phyloP scores from a whole-genome alignment of 2,329 filamentous ascomycete species.

The Diaporthe ilicicola region DNA sequence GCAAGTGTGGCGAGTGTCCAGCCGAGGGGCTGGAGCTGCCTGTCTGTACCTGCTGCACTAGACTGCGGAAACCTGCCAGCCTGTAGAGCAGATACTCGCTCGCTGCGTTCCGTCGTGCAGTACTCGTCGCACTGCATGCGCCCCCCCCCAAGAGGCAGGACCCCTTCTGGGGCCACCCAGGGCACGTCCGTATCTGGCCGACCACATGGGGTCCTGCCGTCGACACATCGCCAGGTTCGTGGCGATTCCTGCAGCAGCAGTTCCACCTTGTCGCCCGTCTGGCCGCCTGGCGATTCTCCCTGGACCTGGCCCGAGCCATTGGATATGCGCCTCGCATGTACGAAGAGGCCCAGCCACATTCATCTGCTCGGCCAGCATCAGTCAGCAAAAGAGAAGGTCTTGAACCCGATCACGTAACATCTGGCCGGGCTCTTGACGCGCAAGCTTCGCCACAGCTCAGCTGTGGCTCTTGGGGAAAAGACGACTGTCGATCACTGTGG shows the following conservation, averaged over 20 bases:
- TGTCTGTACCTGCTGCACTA: constrained; percentile 23
- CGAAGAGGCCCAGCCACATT: neutral
- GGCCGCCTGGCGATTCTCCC: neutral
- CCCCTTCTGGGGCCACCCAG: neutral
- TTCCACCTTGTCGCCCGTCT: neutral
- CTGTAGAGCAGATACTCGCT: neutral
- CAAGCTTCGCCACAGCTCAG: constrained; percentile 6
- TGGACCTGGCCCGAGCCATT: neutral
- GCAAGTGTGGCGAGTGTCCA: constrained; percentile 28
- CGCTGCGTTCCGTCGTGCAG: neutral
- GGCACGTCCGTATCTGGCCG: neutral
- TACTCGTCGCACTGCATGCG: neutral
- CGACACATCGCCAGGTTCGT: neutral
- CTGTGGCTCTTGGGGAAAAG: neutral
- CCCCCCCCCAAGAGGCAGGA: no score
- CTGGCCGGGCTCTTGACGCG: neutral
- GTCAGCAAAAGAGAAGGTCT: neutral
- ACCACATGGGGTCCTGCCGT: neutral
- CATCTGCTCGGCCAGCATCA: neutral
- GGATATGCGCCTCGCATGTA: neutral
- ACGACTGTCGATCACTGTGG: constrained; percentile 24
- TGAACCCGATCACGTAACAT: neutral
- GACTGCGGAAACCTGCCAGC: neutral
- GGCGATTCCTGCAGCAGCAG: neutral
- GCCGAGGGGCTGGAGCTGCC: constrained; percentile 10